phyloP scores from a whole-genome alignment of 129 eudicot species.

The Helichrysum umbraculigerum region DNA sequence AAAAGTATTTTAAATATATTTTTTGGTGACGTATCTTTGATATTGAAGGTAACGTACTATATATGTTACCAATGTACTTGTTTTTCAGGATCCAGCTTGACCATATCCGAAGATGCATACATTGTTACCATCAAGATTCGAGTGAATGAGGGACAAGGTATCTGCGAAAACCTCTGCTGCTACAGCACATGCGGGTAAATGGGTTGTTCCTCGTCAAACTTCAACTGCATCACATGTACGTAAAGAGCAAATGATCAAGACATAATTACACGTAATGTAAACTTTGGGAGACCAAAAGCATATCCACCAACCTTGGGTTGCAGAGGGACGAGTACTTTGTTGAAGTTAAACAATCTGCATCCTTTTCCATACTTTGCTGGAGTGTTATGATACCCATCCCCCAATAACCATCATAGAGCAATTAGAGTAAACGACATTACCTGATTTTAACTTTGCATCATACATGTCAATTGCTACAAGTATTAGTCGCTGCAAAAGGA shows the following conservation, averaged over 20 bases:
- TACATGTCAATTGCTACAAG: too few relatives aligned
- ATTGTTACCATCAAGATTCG: constrained; percentile 96
- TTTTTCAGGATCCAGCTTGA: constrained; percentile 98
- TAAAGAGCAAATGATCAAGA: constrained; percentile 8
- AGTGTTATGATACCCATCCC: too few relatives aligned
- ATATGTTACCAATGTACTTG: constrained; percentile 82
- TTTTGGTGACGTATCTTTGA: background rate
- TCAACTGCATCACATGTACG: constrained; percentile 43
- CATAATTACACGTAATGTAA: constrained; percentile 4
- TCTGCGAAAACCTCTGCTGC: constrained; percentile 94
- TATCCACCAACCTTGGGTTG: constrained; percentile 75
- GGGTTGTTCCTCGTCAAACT: too few relatives aligned
- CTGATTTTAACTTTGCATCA: too few relatives aligned
- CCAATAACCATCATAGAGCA: too few relatives aligned
- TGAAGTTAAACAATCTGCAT: constrained; percentile 72
- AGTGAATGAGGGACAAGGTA: constrained; percentile 79
- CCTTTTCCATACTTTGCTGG: constrained; percentile 93
- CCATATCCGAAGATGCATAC: constrained; percentile 98
- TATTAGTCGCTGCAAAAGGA: too few relatives aligned
- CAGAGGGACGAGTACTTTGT: constrained; percentile 90
- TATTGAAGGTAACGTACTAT: background rate
- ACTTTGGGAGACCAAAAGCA: constrained; percentile 11
- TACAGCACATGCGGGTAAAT: too few relatives aligned
- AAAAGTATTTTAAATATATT: background rate
- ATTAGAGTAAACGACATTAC: too few relatives aligned